A percentile compares a stretch with the other conserved stretches of the same genome.
phyloP scores from a whole-genome alignment of 768 basidiomycete genomes.

The Obba rivulosa region DNA sequence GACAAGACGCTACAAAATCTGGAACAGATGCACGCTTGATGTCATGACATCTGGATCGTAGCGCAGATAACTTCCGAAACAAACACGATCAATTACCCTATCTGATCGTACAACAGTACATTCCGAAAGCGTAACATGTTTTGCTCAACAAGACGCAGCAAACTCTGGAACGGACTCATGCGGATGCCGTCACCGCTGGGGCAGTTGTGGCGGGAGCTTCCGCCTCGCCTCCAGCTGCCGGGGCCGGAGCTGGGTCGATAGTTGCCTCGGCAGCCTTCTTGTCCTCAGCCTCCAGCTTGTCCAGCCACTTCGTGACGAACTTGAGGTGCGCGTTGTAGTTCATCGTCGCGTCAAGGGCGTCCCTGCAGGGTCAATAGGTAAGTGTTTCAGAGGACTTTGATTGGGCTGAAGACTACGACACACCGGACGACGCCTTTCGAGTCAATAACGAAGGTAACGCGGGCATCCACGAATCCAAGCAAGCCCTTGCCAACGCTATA shows the following conservation, averaged over 20 bases:
- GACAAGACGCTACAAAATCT: too few relatives aligned
- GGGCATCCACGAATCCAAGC: conserved; percentile 57
- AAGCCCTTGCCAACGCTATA: conserved; percentile 66
- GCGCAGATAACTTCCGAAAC: too few relatives aligned
- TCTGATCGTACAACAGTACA: too few relatives aligned
- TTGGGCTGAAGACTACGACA: conserved; percentile 11
- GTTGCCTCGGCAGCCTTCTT: conserved; percentile 15
- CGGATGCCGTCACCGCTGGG: conserved; percentile 9
- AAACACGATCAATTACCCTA: too few relatives aligned
- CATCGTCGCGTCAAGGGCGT: conserved; percentile 52
- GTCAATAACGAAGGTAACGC: conserved; percentile 77
- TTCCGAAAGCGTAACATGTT: too few relatives aligned
- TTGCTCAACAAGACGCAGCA: too few relatives aligned
- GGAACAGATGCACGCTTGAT: too few relatives aligned
- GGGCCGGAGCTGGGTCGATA: conserved; percentile 2
- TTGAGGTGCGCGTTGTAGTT: conserved; percentile 63
- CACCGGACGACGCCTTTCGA: conserved; percentile 62
- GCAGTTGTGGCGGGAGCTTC: conserved; percentile 1
- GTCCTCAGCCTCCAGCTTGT: conserved; percentile 41
- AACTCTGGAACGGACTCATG: not conserved
- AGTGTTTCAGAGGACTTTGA: not conserved
- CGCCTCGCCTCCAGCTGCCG: conserved; percentile 2
- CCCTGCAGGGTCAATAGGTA: conserved; percentile 31
- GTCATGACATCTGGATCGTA: too few relatives aligned
- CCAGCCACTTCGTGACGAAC: conserved; percentile 67